These are phyloP conservation scores for Amphichorda felina DNA, from an alignment of 2,329 filamentous ascomycete genomes.

Conservation along the genomic window DNA sequence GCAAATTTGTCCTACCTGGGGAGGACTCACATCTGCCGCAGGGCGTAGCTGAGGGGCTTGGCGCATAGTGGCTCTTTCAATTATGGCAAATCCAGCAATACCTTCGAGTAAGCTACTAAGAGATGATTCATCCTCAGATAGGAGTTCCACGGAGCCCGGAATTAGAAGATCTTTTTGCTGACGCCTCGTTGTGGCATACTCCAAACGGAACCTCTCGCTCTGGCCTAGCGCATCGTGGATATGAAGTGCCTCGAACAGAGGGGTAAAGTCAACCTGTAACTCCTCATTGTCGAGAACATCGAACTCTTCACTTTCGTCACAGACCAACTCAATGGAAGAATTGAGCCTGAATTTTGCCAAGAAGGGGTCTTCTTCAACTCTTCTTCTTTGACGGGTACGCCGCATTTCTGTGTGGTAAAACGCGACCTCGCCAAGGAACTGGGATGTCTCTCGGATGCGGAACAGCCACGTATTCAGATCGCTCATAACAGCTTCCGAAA, in stretches of 20 bases:
- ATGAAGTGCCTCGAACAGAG: constrained; percentile 87
- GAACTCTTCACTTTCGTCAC: constrained; percentile 90
- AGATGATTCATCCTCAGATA: constrained; percentile 72
- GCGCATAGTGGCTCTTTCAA: constrained; percentile 88
- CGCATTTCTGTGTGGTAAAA: constrained; percentile 93
- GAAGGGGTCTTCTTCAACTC: constrained; percentile 63
- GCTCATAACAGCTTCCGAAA: constrained; percentile 92
- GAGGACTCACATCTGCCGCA: constrained; percentile 60
- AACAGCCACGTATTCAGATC: constrained; percentile 97
- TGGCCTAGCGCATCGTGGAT: constrained; percentile 93
- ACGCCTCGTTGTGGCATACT: constrained; percentile 84
- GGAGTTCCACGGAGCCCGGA: constrained; percentile 61
- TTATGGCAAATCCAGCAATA: constrained; percentile 91
- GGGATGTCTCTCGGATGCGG: constrained; percentile 87
- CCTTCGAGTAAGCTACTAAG: constrained; percentile 87
- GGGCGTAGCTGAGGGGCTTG: constrained; percentile 75
- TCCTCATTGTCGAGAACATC: constrained; percentile 94
- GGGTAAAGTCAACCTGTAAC: constrained; percentile 86
- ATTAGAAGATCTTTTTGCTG: constrained; percentile 87
- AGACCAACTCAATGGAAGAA: constrained; percentile 88
- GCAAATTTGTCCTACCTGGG: not conserved
- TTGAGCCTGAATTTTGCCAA: constrained; percentile 82
- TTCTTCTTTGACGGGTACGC: constrained; percentile 69
- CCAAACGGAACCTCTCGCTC: constrained; percentile 77
- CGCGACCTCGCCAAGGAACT: constrained; percentile 89